Evolutionary conservation across 345 rosid genomes (phyloP).

Genomic region (Firmiana major): DNA sequence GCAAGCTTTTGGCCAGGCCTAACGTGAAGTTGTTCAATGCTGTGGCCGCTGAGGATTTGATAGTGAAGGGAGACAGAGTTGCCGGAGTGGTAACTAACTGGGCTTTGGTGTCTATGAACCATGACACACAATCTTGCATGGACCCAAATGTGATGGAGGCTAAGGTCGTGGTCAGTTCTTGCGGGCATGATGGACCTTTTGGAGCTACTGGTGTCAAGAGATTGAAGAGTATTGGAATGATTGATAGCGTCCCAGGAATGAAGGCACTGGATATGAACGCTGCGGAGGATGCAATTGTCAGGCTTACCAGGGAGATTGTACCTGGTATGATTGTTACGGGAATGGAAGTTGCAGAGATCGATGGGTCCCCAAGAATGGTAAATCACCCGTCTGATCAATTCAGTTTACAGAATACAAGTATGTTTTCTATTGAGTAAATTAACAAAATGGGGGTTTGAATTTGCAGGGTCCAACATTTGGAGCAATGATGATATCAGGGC

Average conservation of each 20-base stretch:
- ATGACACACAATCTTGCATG: constrained; percentile 92
- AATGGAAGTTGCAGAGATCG: constrained; percentile 97
- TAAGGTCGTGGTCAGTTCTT: constrained; percentile 89
- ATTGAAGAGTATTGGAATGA: constrained; percentile 81
- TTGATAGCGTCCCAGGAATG: constrained; percentile 75
- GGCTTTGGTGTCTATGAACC: constrained; percentile 93
- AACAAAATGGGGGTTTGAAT: not conserved
- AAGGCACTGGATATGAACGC: constrained; percentile 88
- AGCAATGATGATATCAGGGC: constrained; percentile 94
- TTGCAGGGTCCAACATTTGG: constrained; percentile 92
- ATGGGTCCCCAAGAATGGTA: constrained; percentile 90
- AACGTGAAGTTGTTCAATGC: constrained; percentile 96
- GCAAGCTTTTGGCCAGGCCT: constrained; percentile 92
- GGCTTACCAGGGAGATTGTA: constrained; percentile 75
- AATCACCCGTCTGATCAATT: not conserved
- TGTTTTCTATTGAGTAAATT: not conserved
- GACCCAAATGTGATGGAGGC: constrained; percentile 98
- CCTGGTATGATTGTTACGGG: constrained; percentile 98
- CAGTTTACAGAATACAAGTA: too few species aligned
- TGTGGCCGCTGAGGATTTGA: constrained; percentile 86
- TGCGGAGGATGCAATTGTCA: constrained; percentile 87
- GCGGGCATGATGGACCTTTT: constrained; percentile 91
- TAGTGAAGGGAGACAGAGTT: constrained; percentile 64
- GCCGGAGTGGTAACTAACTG: constrained; percentile 88
- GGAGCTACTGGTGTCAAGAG: constrained; percentile 92